Base-by-base conservation (phyloP, 2,329 filamentous ascomycete genomes). In the Fulvia fulva region DNA sequence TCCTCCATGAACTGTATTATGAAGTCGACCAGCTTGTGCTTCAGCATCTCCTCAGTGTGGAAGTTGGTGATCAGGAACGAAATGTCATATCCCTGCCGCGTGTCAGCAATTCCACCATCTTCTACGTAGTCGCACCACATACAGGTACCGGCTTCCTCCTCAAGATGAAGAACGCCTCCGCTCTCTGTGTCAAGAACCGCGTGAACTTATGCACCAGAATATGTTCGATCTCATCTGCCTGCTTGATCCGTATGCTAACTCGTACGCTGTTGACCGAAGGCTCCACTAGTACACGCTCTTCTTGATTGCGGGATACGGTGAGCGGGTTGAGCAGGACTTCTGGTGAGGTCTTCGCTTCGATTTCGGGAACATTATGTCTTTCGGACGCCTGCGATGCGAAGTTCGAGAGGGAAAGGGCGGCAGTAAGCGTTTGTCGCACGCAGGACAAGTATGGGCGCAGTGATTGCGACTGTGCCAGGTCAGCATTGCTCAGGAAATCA, bases 1-100 rank as follows among this genome's bases (percentile, higher is more conserved):
- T 99, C 94, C 76, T 99, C 93, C 93, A 99, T 97, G 72, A 99
- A 99, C 72, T 97, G 88, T 65, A 99, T 97, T 67, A 99, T 96
- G 71, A 99, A 99, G 75, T 99, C 94, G 32, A 99, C 95, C 67
- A 99, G 82, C 81, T 99, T 97, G 75, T 99, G 93, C 81, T 97
- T 97, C 73, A 97, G 76, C 91, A 99, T 96, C 74, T 95, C 90
- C 76, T 97, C 94, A 4, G 94, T 97, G 71, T 99, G 94, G 81
- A 94, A 95, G 78, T 99, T 99, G 49, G 94, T 99, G 72, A 99
- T 96, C 71, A 99, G 76, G 81, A 99, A 99, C 7, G 92, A 97
- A 68, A 99, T 99, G 70, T 99, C 94, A 75, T 99, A 99, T 68
- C 93, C 94, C 90, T 93, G 63, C 32, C 0, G 22, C 16, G 22